A percentile compares a stretch with the other conserved stretches of the same genome.
Evolutionary conservation across 345 rosid genomes (phyloP).

Genomic region (Populus alba): DNA sequence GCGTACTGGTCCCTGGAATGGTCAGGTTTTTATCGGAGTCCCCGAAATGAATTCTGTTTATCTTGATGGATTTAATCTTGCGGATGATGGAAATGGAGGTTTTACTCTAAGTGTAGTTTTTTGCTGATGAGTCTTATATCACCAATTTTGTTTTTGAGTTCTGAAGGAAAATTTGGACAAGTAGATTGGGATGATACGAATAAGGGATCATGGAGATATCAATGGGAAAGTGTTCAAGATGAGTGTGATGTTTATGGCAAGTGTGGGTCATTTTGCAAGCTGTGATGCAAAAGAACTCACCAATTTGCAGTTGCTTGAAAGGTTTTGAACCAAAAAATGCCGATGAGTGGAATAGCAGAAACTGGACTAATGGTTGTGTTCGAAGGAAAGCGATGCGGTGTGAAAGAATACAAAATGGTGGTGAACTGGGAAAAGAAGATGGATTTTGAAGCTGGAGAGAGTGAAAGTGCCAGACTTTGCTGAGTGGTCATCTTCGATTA

Average conservation of each 20-base stretch:
- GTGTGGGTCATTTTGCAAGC: conserved; percentile 49
- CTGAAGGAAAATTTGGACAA: no score
- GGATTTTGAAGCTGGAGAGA: conserved; percentile 12
- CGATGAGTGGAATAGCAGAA: no score
- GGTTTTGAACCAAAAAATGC: conserved; percentile 47
- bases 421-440: conserved; percentile 16
- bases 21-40: conserved; percentile 36
- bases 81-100: conserved; percentile 23
- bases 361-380: no score
- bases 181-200: no score
- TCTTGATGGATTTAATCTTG: conserved; percentile 28
- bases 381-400: conserved; percentile 8
- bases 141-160: conserved; percentile 18
- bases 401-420: background rate
- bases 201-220: no score
- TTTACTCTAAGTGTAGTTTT: conserved; percentile 3
- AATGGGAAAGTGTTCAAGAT: background rate
- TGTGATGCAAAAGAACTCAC: conserved; percentile 24
- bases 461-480: conserved; percentile 34
- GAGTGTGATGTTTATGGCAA: conserved; percentile 44
- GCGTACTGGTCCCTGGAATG: conserved; percentile 65
- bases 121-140: conserved; percentile 1
- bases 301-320: conserved; percentile 49
- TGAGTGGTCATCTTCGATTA: conserved; percentile 8
- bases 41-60: conserved; percentile 22